phyloP scores from a whole-genome alignment of 2,329 filamentous ascomycete species.

The Mycosphaerelloides madeirae region DNA sequence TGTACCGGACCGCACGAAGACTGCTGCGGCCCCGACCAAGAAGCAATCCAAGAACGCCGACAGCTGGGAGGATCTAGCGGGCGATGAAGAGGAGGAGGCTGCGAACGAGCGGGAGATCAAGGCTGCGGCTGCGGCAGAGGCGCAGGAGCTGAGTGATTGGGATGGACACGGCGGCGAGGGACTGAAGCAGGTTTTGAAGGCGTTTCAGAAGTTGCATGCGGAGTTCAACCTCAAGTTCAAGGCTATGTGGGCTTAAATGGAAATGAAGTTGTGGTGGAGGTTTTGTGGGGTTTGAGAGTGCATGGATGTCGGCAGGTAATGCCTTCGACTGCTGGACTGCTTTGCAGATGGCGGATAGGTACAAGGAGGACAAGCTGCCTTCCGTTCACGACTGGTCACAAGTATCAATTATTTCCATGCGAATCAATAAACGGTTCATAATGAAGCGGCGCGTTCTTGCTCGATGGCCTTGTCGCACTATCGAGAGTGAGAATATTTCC shows the following conservation, averaged over 20 bases:
- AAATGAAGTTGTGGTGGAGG: too few species aligned
- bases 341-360: too few species aligned
- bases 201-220: conserved; percentile 53
- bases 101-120: conserved; percentile 20
- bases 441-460: too few species aligned
- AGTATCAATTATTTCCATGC: too few species aligned
- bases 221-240: conserved; percentile 63
- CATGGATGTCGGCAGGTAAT: too few species aligned
- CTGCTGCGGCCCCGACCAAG: conserved; percentile 24
- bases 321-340: too few species aligned
- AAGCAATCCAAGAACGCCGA: conserved; percentile 40
- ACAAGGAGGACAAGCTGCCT: too few species aligned
- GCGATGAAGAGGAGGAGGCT: conserved; percentile 35
- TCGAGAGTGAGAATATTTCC: too few species aligned
- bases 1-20: conserved; percentile 25
- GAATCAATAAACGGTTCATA: too few species aligned
- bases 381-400: too few species aligned
- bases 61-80: conserved; percentile 38
- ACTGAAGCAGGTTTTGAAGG: conserved; percentile 54
- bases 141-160: conserved; percentile 33
- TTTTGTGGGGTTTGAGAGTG: too few species aligned
- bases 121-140: conserved; percentile 21
- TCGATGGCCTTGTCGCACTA: too few species aligned
- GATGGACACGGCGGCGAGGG: conserved; percentile 41
- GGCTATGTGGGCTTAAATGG: conserved; percentile 56